Base-by-base conservation (phyloP, 148 eudicot genomes). In the Selenicereus undatus region DNA sequence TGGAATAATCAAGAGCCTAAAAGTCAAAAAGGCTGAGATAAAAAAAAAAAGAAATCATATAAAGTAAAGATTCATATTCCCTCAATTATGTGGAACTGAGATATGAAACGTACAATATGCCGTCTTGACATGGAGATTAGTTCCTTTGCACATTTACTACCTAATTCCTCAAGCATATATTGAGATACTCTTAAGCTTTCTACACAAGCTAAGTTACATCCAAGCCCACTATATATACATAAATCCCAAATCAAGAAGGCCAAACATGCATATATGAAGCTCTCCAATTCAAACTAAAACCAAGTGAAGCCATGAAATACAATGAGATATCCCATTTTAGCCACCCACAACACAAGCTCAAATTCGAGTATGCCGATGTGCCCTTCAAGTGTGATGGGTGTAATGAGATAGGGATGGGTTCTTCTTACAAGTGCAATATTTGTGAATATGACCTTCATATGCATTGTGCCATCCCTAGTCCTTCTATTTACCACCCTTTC, bases 331-430 rank as follows among this genome's bases (percentile, higher is more conserved):
- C 85, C 56, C 97, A 95, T 81, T 84, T 86, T 62, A 85, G 93
- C 86, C 99, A 95, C 90, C 97, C 93, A 11, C 86, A 93, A 78
- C 98, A 95, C 91, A 90, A 80, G 83, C 97, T 95, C 70, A 89
- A 87, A 82, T 81, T 85, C 24, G 92, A 92, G n/a, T 86, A 90
- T 83, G 69, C 91, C 13, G 89, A 93, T 32, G 79, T 83, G 8
- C 97, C 97, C 0, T 95, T 93, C 88, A 92, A 91, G 81, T 95
- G 99, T 81, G 97, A 95, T 72, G 97, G 99, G 10, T 95, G 97
- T 89, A 92, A 89, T 62, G 97, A 95, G 58, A 90, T 85, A 6
- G 97, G 99, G 7, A 91, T 95, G 22, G 99, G 97, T 14, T 90
- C 93, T 12, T 81, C 86, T 32, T 95, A 93, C 85, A 88, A 81